These are phyloP conservation scores for Tuber calosporum DNA, from an alignment of 495 filamentous ascomycete species.

Conservation along the genomic window DNA sequence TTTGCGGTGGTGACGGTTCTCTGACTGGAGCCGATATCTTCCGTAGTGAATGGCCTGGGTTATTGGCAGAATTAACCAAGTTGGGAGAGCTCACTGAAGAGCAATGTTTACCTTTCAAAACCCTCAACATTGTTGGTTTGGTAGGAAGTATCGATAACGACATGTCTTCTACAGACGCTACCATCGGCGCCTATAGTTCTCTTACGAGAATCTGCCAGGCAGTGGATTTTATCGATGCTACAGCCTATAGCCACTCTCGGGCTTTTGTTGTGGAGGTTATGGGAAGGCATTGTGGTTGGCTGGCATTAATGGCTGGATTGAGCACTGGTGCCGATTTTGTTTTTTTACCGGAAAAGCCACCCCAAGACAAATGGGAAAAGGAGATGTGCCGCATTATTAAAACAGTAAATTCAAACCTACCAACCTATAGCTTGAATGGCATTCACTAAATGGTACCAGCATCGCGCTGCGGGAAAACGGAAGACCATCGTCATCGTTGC, in stretches of 20 bases:
- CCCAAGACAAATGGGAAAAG: conserved; percentile 75
- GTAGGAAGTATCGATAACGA: conserved; percentile 99
- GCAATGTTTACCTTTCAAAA: conserved; percentile 62
- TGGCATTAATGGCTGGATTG: conserved; percentile 93
- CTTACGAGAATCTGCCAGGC: conserved; percentile 85
- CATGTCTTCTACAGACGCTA: conserved; percentile 92
- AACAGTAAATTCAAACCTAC: conserved; percentile 51
- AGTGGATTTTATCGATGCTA: conserved; percentile 94
- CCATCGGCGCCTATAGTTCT: conserved; percentile 94
- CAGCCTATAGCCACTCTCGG: conserved; percentile 89
- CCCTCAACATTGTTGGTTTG: conserved; percentile 90
- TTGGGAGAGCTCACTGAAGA: conserved; percentile 59
- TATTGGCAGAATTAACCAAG: conserved; percentile 73
- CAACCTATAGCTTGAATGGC: neutral
- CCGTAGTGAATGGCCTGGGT: conserved; percentile 77
- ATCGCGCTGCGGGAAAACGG: conserved; percentile 83
- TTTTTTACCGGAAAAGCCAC: conserved; percentile 94
- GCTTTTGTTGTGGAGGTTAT: conserved; percentile 99
- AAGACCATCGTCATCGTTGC: conserved; percentile 98
- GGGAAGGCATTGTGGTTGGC: conserved; percentile 98
- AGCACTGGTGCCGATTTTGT: conserved; percentile 94
- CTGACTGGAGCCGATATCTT: conserved; percentile 95
- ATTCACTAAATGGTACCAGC: conserved; percentile 52
- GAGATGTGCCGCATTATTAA: conserved; percentile 79
- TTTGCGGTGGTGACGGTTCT: conserved; percentile 95